Percentiles rank a stretch among this genome's conserved stretches.
These are phyloP conservation scores for Forsythia viridissima DNA, from an alignment of 257 asterid genomes.

Conservation along the genomic window DNA sequence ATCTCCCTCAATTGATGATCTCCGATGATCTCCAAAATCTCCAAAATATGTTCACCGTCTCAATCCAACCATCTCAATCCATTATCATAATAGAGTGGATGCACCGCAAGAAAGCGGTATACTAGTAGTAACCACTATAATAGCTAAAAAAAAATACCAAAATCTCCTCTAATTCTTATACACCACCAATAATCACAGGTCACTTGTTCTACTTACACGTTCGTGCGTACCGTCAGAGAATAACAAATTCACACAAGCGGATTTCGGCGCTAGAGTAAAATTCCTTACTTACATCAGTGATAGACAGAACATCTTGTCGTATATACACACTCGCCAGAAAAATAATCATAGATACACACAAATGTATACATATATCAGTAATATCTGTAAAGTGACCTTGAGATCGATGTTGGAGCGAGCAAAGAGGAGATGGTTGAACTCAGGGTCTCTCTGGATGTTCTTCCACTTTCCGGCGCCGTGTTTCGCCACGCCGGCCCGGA, in stretches of 20 bases:
- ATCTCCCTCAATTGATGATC: too few relatives aligned
- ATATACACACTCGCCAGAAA: neutral
- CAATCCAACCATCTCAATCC: too few relatives aligned
- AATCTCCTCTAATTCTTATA: neutral
- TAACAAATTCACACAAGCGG: neutral
- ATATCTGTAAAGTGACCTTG: slow-evolving; percentile 38
- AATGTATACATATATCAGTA: neutral
- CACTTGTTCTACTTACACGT: too few relatives aligned
- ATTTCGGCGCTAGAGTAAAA: neutral
- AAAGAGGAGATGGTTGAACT: slow-evolving; percentile 52
- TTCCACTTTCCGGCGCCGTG: slow-evolving; percentile 87
- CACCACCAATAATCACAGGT: neutral
- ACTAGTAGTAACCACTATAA: too few relatives aligned
- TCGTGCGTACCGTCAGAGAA: too few relatives aligned
- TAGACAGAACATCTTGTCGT: neutral
- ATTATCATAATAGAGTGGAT: too few relatives aligned
- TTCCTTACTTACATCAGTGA: neutral
- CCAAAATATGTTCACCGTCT: too few relatives aligned
- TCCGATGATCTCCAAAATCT: too few relatives aligned
- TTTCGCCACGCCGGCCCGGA: slow-evolving; percentile 66
- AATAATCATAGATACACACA: neutral
- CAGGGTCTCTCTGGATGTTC: slow-evolving; percentile 65
- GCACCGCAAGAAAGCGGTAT: too few relatives aligned
- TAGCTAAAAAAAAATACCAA: neutral
- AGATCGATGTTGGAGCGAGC: slow-evolving; percentile 77